These are phyloP conservation scores for Lentinula aciculospora DNA, from an alignment of 768 basidiomycete species.

Conservation along the genomic window DNA sequence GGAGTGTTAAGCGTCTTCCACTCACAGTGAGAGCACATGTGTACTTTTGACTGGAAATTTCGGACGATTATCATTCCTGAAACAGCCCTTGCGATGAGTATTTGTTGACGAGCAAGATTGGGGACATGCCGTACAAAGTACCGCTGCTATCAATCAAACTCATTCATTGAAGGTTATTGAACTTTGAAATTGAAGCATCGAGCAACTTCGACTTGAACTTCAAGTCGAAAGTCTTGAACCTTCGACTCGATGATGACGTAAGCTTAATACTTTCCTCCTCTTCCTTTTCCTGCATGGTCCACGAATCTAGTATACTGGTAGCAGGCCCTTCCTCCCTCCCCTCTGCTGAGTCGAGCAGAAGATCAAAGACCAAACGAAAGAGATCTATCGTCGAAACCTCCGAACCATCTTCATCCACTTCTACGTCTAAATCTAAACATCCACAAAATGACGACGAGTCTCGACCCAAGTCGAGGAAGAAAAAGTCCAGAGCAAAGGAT, in stretches of 20 bases:
- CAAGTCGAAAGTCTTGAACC: too few species aligned
- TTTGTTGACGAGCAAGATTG: too few species aligned
- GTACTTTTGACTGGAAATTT: too few species aligned
- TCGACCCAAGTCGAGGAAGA: neutral
- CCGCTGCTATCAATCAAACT: too few species aligned
- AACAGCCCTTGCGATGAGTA: too few species aligned
- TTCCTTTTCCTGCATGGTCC: neutral
- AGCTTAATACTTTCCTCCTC: neutral
- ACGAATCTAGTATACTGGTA: neutral
- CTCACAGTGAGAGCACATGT: too few species aligned
- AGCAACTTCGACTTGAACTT: too few species aligned
- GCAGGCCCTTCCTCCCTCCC: slow-evolving; percentile 1
- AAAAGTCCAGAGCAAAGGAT: slow-evolving; percentile 1
- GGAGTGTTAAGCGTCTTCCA: too few species aligned
- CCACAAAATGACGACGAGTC: neutral
- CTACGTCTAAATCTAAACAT: neutral
- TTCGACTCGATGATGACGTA: neutral
- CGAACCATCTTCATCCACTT: neutral
- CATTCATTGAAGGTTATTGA: too few species aligned
- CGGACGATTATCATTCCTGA: too few species aligned
- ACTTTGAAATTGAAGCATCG: too few species aligned
- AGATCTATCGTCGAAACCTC: neutral
- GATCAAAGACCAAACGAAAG: neutral
- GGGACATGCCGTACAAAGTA: too few species aligned
- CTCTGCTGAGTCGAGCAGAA: neutral